Evolutionary conservation across 495 filamentous ascomycete species (phyloP).

Genomic region (Neurospora tetraspora): DNA sequence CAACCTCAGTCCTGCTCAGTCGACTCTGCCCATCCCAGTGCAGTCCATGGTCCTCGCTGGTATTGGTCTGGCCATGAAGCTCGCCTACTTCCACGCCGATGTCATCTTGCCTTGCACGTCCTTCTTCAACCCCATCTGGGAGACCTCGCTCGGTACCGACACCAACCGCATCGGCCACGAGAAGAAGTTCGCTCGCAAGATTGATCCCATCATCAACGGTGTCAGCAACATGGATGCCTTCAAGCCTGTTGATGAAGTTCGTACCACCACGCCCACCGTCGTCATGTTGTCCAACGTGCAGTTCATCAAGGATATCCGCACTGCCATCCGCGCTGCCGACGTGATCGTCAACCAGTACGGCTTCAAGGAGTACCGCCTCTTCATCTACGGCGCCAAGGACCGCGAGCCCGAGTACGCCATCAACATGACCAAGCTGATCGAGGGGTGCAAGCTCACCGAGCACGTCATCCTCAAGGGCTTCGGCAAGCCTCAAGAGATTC

Average conservation of each 20-base stretch:
- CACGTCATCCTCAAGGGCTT: slow-evolving; percentile 46
- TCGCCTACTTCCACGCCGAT: slow-evolving; percentile 49
- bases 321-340: slow-evolving; percentile 51
- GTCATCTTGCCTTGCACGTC: slow-evolving; percentile 55
- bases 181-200: slow-evolving; percentile 49
- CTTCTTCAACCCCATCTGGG: slow-evolving; percentile 61
- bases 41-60: slow-evolving; percentile 44
- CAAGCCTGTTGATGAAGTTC: slow-evolving; percentile 47
- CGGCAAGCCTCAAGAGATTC: slow-evolving; percentile 47
- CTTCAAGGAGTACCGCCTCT: slow-evolving; percentile 50
- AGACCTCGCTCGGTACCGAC: slow-evolving; percentile 53
- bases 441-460: slow-evolving; percentile 44
- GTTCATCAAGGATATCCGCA: slow-evolving; percentile 61
- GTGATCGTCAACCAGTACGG: slow-evolving; percentile 57
- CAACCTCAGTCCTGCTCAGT: slow-evolving; percentile 24
- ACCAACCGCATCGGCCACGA: slow-evolving; percentile 49
- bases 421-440: slow-evolving; percentile 53
- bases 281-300: slow-evolving; percentile 60
- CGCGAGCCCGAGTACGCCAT: slow-evolving; percentile 51
- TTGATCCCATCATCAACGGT: slow-evolving; percentile 60
- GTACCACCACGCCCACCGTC: slow-evolving; percentile 47
- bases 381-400: slow-evolving; percentile 55
- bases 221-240: slow-evolving; percentile 59
- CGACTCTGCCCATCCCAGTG: slow-evolving; percentile 19
- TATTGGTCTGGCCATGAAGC: slow-evolving; percentile 14